These are phyloP conservation scores for Epichloe uncinata DNA, from an alignment of 2,329 filamentous ascomycete genomes.

Conservation along the genomic window DNA sequence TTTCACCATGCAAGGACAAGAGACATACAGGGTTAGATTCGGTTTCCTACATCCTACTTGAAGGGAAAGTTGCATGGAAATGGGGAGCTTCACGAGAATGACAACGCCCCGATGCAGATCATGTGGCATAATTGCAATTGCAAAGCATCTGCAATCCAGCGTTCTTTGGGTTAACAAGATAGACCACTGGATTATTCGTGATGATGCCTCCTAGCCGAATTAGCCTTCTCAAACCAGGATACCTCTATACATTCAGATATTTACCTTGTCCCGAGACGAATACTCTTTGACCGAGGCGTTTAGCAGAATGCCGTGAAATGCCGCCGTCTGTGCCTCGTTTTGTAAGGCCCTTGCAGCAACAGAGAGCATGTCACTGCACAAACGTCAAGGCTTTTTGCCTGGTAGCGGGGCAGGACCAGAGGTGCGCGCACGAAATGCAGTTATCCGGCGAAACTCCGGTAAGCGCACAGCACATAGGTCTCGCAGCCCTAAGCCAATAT, in stretches of 20 bases:
- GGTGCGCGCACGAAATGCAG: not conserved
- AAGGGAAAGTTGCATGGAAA: not conserved
- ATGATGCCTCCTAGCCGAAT: not conserved
- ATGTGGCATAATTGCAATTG: not conserved
- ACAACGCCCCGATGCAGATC: not conserved
- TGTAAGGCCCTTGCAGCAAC: no score
- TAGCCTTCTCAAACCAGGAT: not conserved
- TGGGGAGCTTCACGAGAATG: not conserved
- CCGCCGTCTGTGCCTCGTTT: not conserved
- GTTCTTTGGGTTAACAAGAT: not conserved
- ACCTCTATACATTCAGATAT: not conserved
- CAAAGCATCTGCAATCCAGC: not conserved
- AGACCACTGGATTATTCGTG: not conserved
- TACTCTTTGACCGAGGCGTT: not conserved
- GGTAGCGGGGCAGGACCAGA: not conserved
- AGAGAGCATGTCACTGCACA: no score
- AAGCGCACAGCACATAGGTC: conserved; percentile 19
- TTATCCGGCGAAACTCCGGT: conserved; percentile 19
- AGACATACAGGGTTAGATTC: not conserved
- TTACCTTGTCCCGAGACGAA: not conserved
- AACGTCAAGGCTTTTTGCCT: no score
- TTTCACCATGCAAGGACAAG: not conserved
- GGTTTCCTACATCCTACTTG: not conserved
- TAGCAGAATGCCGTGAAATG: not conserved
- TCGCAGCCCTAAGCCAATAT: conserved; percentile 26